These are phyloP conservation scores for Yamadazyma oceani DNA, from an alignment of 1,139 yeast genomes.

Conservation along the genomic window DNA sequence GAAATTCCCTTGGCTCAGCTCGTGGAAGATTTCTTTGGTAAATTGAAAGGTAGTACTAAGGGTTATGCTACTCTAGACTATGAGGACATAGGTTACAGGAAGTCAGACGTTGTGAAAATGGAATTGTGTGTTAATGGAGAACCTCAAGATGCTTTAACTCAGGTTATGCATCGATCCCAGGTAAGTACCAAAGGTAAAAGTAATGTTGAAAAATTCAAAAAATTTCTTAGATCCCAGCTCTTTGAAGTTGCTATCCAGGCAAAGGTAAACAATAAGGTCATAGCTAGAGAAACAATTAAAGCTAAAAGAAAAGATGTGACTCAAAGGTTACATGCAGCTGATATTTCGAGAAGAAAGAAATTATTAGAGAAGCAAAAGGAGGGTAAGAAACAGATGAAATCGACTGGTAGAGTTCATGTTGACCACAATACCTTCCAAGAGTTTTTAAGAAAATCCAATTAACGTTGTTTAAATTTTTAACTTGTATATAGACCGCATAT, in stretches of 20 bases:
- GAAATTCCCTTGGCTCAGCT: slow-evolving; percentile 83
- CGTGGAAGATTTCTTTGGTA: slow-evolving; percentile 94
- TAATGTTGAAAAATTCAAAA: slow-evolving; percentile 80
- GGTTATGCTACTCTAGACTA: slow-evolving; percentile 96
- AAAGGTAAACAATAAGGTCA: slow-evolving; percentile 72
- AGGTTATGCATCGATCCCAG: slow-evolving; percentile 82
- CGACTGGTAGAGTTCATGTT: slow-evolving; percentile 74
- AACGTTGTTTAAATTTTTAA: too few relatives aligned
- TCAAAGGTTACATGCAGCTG: slow-evolving; percentile 91
- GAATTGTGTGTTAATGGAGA: slow-evolving; percentile 88
- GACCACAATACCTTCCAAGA: slow-evolving; percentile 86
- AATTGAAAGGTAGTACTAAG: slow-evolving; percentile 81
- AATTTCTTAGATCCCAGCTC: slow-evolving; percentile 74
- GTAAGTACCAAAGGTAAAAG: slow-evolving; percentile 72
- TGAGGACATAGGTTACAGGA: slow-evolving; percentile 85
- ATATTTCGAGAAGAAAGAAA: slow-evolving; percentile 85
- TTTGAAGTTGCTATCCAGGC: slow-evolving; percentile 96
- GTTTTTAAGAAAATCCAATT: slow-evolving; percentile 43
- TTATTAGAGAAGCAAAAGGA: slow-evolving; percentile 86
- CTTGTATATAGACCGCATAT: slow-evolving; percentile 10
- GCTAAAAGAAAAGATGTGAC: slow-evolving; percentile 93
- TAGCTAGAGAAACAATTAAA: slow-evolving; percentile 91
- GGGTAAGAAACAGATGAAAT: slow-evolving; percentile 84
- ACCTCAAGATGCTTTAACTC: slow-evolving; percentile 90
- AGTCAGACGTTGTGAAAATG: slow-evolving; percentile 80